These are phyloP conservation scores for Suillus fuscotomentosus DNA, from an alignment of 768 basidiomycete genomes.

Conservation along the genomic window DNA sequence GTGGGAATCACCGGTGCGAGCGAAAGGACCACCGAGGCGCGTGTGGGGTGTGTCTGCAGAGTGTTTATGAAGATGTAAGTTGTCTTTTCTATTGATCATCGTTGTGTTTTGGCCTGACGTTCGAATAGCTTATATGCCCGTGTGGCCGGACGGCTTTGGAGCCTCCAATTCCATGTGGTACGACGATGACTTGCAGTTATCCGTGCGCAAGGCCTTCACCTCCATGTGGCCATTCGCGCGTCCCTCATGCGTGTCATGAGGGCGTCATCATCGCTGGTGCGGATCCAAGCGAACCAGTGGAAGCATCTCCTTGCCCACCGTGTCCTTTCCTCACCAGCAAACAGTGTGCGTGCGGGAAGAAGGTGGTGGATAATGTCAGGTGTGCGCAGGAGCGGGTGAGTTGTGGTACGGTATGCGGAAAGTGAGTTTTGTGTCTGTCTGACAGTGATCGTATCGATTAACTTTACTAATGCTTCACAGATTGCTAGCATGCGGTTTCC, in stretches of 20 bases:
- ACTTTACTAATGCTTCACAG: conserved; percentile 29
- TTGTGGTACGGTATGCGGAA: conserved; percentile 82
- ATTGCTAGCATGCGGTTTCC: conserved; percentile 81
- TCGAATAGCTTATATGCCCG: conserved; percentile 62
- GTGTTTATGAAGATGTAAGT: conserved; percentile 87
- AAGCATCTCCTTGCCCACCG: conserved; percentile 64
- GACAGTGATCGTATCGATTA: neutral
- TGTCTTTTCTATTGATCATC: neutral
- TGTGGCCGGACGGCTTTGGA: conserved; percentile 87
- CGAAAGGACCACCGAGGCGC: conserved; percentile 77
- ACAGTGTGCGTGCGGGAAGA: conserved; percentile 88
- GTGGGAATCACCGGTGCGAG: conserved; percentile 81
- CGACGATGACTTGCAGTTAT: conserved; percentile 70
- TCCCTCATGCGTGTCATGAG: conserved; percentile 83
- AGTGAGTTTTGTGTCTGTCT: conserved; percentile 40
- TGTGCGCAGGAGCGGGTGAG: conserved; percentile 81
- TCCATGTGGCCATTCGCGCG: conserved; percentile 79
- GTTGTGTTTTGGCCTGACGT: neutral
- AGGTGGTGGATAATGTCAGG: conserved; percentile 68
- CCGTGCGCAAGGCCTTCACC: conserved; percentile 74
- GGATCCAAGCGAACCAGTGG: conserved; percentile 3
- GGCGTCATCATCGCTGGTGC: conserved; percentile 37
- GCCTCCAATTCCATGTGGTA: conserved; percentile 89
- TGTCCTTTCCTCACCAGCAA: conserved; percentile 82
- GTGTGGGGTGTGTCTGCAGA: conserved; percentile 82